phyloP scores from a whole-genome alignment of 2,329 filamentous ascomycete species.

The Ceratocystis huliohia region DNA sequence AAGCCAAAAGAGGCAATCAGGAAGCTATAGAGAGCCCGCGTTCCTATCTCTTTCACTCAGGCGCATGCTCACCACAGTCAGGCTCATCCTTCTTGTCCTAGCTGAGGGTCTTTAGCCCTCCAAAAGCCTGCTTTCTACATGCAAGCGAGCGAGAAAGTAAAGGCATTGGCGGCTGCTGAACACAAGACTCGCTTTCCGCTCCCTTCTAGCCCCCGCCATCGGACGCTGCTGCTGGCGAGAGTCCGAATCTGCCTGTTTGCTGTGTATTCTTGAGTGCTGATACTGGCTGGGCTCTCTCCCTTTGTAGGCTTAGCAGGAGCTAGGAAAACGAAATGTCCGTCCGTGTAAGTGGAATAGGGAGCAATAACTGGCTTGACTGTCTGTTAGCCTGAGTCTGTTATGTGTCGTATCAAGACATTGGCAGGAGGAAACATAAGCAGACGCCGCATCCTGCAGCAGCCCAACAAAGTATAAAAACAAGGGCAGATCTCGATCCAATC shows the following conservation, averaged over 20 bases:
- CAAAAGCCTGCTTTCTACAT: neutral
- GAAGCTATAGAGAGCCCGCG: neutral
- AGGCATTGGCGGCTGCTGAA: neutral
- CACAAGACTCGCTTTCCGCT: neutral
- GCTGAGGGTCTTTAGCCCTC: neutral
- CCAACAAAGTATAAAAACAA: neutral
- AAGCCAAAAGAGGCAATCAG: too few relatives aligned
- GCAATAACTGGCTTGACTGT: neutral
- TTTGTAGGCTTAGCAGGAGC: neutral
- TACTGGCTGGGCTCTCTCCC: neutral
- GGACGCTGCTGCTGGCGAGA: constrained; percentile 1
- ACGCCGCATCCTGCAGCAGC: neutral
- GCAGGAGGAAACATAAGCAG: neutral
- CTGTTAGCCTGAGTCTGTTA: neutral
- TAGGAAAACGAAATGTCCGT: too few relatives aligned
- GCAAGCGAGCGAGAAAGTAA: neutral
- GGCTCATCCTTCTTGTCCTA: neutral
- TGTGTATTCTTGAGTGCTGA: neutral
- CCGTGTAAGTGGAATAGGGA: too few relatives aligned
- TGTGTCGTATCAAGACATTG: neutral
- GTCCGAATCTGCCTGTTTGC: neutral
- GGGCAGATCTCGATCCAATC: neutral
- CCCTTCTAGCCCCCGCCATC: neutral
- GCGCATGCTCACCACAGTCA: neutral
- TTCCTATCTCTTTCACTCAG: too few relatives aligned